A percentile compares a stretch with the other conserved stretches of the same genome.
Conservation (phyloP, 73 alveolate genomes). For the Paramecium biaurelia region DNA sequence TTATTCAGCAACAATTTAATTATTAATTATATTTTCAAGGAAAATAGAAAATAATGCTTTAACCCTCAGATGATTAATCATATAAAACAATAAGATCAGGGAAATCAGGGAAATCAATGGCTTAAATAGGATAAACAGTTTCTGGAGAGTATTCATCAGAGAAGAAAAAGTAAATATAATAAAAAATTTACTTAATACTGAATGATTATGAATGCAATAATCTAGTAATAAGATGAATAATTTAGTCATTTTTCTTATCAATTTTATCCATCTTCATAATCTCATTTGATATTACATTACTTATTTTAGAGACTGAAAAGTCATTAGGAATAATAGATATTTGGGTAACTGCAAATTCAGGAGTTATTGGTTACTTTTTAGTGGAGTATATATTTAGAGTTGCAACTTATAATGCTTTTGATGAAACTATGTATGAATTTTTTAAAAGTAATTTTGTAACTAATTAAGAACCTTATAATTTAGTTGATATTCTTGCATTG, state of each 20-base stretch:
- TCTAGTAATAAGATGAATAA: not conserved
- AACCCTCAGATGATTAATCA: not conserved
- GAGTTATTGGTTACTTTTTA: not conserved
- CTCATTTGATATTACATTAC: not conserved
- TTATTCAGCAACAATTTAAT: not conserved
- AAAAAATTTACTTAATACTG: not conserved
- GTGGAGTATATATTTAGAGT: not conserved
- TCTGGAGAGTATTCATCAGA: not conserved
- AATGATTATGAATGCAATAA: constrained; percentile 25
- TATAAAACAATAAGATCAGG: not conserved
- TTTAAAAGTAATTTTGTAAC: not conserved
- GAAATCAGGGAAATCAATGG: not conserved
- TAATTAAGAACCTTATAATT: constrained; percentile 1
- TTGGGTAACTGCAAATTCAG: constrained; percentile 2
- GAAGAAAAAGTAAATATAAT: not conserved
- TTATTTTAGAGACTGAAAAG: not conserved
- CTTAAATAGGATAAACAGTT: not conserved
- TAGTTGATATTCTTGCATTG: constrained; percentile 36
- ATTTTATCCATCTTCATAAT: not conserved
- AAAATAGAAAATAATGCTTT: not conserved
- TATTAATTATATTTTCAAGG: not conserved
- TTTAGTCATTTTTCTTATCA: not conserved
- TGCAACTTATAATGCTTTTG: not conserved
- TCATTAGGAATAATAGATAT: not conserved
- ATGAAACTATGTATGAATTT: constrained; percentile 9